Base-by-base conservation (phyloP, 2,329 filamentous ascomycete species). In the Penicillium sp. region DNA sequence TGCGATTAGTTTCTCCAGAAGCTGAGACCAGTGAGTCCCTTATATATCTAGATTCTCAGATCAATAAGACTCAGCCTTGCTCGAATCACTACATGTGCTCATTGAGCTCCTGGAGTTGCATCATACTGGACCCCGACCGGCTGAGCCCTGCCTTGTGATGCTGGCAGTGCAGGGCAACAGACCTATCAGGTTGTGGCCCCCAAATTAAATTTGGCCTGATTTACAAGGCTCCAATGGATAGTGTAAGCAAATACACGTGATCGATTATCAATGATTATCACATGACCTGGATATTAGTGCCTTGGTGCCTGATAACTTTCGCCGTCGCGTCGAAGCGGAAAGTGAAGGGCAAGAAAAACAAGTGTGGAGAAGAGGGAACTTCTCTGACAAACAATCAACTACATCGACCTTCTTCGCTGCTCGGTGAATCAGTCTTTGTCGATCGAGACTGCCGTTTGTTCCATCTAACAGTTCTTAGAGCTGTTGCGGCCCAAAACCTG, bases 401-500 rank as follows among this genome's bases (percentile, higher is more conserved):
- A 19, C 12, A 25, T 40, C n/a, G 16, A 31, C 16, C 12, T 41
- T 42, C 31, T 16, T 19, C n/a, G 11, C 26, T 17, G 6, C 19
- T 17, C 10, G n/a, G 9, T 3, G 25, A 33, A 33, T 19, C 17
- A n/a, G 7, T n/a, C 35, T 28, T 35, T 11, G 30, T 45, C 35
- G 26, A 40, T 45, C 40, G 47, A 8, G 1, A 40, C 40, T 40
- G 45, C n/a, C 19, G 11, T 49, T 40, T 36, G 28, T 28, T 54
- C 22, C 16, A 30, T 50, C 37, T 43, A 26, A 42, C 53, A 28
- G 43, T 38, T 36, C 35, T 53, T 38, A 51, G 35, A 61, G 56
- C 53, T 59, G 40, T 65, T 62, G 53, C 56, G 54, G 59, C 60
- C 62, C 57, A 58, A 64, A 58, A 52, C 30, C 58, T 57, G 25